phyloP scores from a whole-genome alignment of 129 eudicot species.

The Flaveria trinervia region DNA sequence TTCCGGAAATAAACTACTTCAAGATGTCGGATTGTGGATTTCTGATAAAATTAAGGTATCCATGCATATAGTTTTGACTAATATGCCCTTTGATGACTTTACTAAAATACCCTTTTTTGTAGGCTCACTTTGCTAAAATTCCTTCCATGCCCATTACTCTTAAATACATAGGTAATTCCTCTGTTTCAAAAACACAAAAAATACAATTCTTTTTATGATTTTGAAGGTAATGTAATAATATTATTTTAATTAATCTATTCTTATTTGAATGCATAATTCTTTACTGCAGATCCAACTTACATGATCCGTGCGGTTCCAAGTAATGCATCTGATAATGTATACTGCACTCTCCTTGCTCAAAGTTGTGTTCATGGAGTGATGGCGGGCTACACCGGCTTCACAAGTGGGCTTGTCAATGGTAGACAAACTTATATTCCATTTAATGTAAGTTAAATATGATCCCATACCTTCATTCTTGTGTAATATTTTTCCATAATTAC shows the following conservation, averaged over 20 bases:
- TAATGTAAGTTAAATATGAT: slow-evolving; percentile 48
- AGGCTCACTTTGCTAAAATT: slow-evolving; percentile 61
- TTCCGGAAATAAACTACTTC: slow-evolving; percentile 83
- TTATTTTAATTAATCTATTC: neutral
- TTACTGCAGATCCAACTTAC: slow-evolving; percentile 81
- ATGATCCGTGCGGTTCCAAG: slow-evolving; percentile 95
- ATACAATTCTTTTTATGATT: neutral
- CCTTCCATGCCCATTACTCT: slow-evolving; percentile 62
- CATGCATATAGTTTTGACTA: neutral
- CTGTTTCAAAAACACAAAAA: slow-evolving; percentile 1
- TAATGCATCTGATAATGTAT: slow-evolving; percentile 90
- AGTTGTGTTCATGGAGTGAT: slow-evolving; percentile 97
- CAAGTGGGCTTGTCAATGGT: slow-evolving; percentile 79
- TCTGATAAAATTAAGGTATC: slow-evolving; percentile 82
- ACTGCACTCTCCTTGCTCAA: slow-evolving; percentile 95
- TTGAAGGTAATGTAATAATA: neutral
- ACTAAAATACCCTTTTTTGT: slow-evolving; percentile 23
- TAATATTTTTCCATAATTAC: neutral
- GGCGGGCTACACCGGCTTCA: slow-evolving; percentile 88
- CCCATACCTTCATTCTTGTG: neutral
- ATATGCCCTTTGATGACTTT: neutral
- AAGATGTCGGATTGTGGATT: slow-evolving; percentile 93
- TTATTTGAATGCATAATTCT: slow-evolving; percentile 13
- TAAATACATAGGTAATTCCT: slow-evolving; percentile 71
- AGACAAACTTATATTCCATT: slow-evolving; percentile 85